Percentiles rank a stretch among this genome's conserved stretches.
Evolutionary conservation across 2,329 filamentous ascomycete genomes (phyloP).

Genomic region (Hypoxylon sp.): DNA sequence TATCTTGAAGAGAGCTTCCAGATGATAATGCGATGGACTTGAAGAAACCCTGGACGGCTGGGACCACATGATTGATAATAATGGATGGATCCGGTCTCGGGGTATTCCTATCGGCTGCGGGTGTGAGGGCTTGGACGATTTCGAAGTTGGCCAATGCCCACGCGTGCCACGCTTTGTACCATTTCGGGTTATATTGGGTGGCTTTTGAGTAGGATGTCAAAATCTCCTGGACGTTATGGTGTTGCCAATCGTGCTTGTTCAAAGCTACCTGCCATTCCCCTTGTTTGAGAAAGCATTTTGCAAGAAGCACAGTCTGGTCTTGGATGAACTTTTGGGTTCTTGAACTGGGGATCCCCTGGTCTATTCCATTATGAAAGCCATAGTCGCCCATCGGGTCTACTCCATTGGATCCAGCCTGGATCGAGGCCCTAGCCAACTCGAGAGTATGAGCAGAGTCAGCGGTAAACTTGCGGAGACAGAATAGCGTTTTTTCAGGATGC

Average conservation of each 20-base stretch:
- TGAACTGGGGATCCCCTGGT: constrained; percentile 63
- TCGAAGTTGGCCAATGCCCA: constrained; percentile 99
- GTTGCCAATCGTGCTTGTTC: constrained; percentile 90
- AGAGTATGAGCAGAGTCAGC: constrained; percentile 70
- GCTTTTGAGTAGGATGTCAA: constrained; percentile 92
- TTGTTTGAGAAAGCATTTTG: constrained; percentile 95
- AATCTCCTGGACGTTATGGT: constrained; percentile 88
- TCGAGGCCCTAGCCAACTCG: constrained; percentile 65
- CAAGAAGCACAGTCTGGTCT: constrained; percentile 80
- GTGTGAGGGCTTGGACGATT: constrained; percentile 86
- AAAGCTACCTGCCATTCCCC: constrained; percentile 95
- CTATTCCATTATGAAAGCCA: constrained; percentile 65
- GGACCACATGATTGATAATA: constrained; percentile 90
- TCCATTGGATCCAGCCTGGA: constrained; percentile 65
- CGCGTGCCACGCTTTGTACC: constrained; percentile 99
- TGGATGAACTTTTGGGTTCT: constrained; percentile 68
- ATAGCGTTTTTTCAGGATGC: constrained; percentile 69
- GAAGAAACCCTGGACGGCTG: constrained; percentile 96
- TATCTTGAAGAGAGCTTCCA: constrained; percentile 95
- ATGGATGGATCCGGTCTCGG: constrained; percentile 72
- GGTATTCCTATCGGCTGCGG: constrained; percentile 71
- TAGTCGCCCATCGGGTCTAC: constrained; percentile 64
- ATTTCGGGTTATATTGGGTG: constrained; percentile 92
- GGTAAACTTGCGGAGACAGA: constrained; percentile 73
- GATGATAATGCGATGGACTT: constrained; percentile 94